Conservation (phyloP, 495 filamentous ascomycete genomes). For the Lophium mytilinum region DNA sequence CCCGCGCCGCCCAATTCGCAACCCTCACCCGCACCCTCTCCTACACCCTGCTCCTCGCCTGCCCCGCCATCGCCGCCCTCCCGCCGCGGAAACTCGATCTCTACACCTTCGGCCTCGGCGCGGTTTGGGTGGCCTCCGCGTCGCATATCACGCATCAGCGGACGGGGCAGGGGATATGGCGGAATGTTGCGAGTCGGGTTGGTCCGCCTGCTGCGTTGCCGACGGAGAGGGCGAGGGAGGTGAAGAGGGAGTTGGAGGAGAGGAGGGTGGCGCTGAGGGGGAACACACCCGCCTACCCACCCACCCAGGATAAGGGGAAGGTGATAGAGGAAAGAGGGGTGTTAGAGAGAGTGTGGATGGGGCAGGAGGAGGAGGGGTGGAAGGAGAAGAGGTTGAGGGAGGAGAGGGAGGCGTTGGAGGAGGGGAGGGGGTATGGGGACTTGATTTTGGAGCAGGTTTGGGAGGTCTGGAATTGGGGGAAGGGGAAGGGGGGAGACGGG, state of each 20-base stretch:
- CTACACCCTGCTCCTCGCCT: conserved; percentile 54
- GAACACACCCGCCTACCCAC: too few relatives aligned
- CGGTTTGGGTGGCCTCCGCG: conserved; percentile 52
- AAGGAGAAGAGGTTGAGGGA: conserved; percentile 59
- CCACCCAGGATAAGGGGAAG: background rate
- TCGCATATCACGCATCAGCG: conserved; percentile 56
- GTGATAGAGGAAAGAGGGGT: conserved; percentile 25
- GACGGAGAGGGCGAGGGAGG: conserved; percentile 48
- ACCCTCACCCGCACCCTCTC: conserved; percentile 53
- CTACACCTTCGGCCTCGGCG: conserved; percentile 54
- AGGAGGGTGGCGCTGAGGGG: conserved; percentile 24
- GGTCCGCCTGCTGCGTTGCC: conserved; percentile 15
- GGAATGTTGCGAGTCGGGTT: conserved; percentile 28
- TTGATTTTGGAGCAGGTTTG: conserved; percentile 78
- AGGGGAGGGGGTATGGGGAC: conserved; percentile 71
- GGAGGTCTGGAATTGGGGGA: conserved; percentile 66
- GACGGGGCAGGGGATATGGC: conserved; percentile 48
- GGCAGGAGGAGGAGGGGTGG: conserved; percentile 57
- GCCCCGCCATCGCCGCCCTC: conserved; percentile 61
- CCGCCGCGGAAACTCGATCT: conserved; percentile 73
- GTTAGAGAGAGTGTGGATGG: conserved; percentile 56
- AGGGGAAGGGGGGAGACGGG: conserved; percentile 26
- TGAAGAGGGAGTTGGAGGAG: conserved; percentile 33
- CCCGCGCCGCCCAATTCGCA: conserved; percentile 33
- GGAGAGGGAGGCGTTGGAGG: conserved; percentile 64